Percentiles rank a stretch among this genome's conserved stretches.
These are phyloP conservation scores for Botrytis pseudocinerea DNA, from an alignment of 2,329 filamentous ascomycete genomes.

Conservation along the genomic window DNA sequence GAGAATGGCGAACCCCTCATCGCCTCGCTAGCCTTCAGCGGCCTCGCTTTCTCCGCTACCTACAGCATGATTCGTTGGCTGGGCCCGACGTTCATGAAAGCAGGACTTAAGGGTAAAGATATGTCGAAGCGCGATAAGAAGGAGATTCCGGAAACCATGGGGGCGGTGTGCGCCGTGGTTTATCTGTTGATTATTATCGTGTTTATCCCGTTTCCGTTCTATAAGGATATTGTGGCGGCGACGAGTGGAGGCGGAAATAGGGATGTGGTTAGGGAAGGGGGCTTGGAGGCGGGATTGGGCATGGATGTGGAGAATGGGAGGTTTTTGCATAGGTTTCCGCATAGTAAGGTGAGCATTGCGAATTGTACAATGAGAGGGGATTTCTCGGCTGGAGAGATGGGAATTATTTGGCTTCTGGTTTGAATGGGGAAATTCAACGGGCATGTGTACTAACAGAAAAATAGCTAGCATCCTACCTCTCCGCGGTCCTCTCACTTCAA, in stretches of 20 bases:
- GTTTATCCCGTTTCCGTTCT: conserved; percentile 96
- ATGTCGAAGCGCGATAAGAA: conserved; percentile 73
- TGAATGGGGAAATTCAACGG: neutral
- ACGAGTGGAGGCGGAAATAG: conserved; percentile 92
- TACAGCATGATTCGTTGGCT: conserved; percentile 93
- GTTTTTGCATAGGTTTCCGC: conserved; percentile 87
- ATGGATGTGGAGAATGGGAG: conserved; percentile 65
- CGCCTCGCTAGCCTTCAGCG: conserved; percentile 83
- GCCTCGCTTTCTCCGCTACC: conserved; percentile 76
- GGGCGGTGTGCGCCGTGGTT: conserved; percentile 86
- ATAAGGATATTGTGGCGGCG: conserved; percentile 94
- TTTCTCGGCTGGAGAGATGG: fast-evolving
- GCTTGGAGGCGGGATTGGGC: conserved; percentile 24
- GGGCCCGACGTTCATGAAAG: conserved; percentile 82
- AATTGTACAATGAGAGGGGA: neutral
- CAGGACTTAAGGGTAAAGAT: conserved; percentile 87
- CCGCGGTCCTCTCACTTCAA: conserved; percentile 89
- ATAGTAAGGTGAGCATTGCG: conserved; percentile 70
- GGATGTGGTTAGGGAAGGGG: conserved; percentile 67
- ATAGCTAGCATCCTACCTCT: conserved; percentile 90
- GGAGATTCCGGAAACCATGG: conserved; percentile 95
- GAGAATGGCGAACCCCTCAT: conserved; percentile 84
- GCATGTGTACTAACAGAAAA: conserved; percentile 17
- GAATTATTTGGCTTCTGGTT: neutral
- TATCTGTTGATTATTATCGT: conserved; percentile 86